Base-by-base conservation (phyloP, 1,139 yeast genomes). In the Trichomonascaceae sp. region DNA sequence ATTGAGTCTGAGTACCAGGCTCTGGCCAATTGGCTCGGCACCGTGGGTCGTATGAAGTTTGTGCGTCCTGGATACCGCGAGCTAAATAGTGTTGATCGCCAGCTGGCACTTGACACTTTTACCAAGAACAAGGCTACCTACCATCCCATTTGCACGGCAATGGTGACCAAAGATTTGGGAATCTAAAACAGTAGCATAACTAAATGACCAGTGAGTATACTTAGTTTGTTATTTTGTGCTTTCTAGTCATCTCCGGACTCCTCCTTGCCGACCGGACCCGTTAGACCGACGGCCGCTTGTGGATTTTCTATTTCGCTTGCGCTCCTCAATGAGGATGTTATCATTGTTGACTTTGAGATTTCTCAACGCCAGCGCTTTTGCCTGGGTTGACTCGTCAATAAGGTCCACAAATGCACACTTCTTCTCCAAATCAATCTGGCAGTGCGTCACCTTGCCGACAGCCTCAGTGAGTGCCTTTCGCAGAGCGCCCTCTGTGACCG, bases 11-110 rank as follows among this genome's bases (percentile, higher is more conserved):
- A 52, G 29, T 73, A 76, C 51, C 59, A 57, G 36, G 59, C 59
- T 29, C 59, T 81, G 32, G 85, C 92, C 5, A 70, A 72, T 36
- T 85, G 94, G 93, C 64, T 85, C 37, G 93, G 92, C 5, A 76
- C 89, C 3, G 92, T 84, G 17, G 96, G 96, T 16, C 71, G 96
- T 64, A 85, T 85, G 95, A 85, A 85, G 64, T 85, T 76, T 53
- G 94, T 82, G 27, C 71, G 95, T 55, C 94, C 95, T 17, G 85
- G 93, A 1, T 84, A 71, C 59, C 67, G 72, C 27, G 59, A 74
- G 41, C 63, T 85, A 41, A 68, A 74, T 51, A 51, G 61, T 16
- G 87, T 77, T 17, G 80, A 81, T 52, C 72, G 70, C 33, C 59
- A 66, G 9, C 60, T 76, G 45, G 95, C 95, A 0, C 49, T 76